These are phyloP conservation scores for Helotiales sp. DNA, from an alignment of 2,329 filamentous ascomycete species.

Conservation along the genomic window DNA sequence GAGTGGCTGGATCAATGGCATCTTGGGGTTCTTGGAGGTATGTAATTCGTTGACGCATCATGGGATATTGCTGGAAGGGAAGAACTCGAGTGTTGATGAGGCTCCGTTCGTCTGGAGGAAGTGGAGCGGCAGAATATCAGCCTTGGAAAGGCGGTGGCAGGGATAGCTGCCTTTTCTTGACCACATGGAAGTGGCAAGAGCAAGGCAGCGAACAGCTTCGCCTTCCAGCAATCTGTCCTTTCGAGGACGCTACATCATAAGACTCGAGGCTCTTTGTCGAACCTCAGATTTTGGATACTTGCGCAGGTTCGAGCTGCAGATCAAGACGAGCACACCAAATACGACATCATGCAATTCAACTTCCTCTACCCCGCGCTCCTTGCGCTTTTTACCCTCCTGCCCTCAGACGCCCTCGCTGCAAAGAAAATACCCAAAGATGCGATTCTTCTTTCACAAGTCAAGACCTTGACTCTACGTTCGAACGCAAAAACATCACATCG, in stretches of 20 bases:
- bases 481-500: constrained; percentile 70
- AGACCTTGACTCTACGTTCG: constrained; percentile 74
- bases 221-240: constrained; percentile 8
- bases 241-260: background rate
- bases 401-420: constrained; percentile 30
- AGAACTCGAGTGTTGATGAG: constrained; percentile 9
- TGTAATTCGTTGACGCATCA: constrained; percentile 78
- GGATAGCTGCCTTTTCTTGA: background rate
- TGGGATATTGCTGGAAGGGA: constrained; percentile 17
- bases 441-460: constrained; percentile 65
- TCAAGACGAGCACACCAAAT: background rate
- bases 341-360: constrained; percentile 25
- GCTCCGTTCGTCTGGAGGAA: background rate
- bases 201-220: background rate
- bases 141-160: too few species aligned
- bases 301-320: background rate
- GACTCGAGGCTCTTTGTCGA: background rate
- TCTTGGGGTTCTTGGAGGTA: constrained; percentile 69
- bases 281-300: background rate
- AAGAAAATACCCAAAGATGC: constrained; percentile 40
- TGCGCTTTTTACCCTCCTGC: constrained; percentile 25
- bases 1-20: constrained; percentile 61
- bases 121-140: constrained; percentile 4
- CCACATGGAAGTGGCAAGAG: background rate
- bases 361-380: constrained; percentile 28